Percentiles rank a stretch among this genome's conserved stretches.
These are phyloP conservation scores for Aspergillus spinulosporus DNA, from an alignment of 2,329 filamentous ascomycete species.

Conservation along the genomic window DNA sequence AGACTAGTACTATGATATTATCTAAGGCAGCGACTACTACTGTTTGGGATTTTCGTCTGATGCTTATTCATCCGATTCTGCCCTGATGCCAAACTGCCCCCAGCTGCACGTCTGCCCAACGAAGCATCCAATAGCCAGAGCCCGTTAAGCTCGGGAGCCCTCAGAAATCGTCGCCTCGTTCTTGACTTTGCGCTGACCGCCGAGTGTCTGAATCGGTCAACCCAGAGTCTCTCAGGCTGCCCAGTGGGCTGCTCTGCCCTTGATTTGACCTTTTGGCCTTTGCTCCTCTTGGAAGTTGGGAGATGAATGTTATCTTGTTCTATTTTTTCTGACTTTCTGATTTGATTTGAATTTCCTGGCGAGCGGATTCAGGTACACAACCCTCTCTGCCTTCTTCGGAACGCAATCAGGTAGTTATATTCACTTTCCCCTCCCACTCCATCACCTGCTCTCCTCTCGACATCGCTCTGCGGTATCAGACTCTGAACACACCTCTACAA, in stretches of 20 bases:
- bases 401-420: constrained; percentile 19
- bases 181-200: constrained; percentile 33
- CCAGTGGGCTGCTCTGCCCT: not conserved
- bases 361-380: constrained; percentile 18
- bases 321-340: constrained; percentile 6
- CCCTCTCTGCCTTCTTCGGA: constrained; percentile 7
- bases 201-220: constrained; percentile 21
- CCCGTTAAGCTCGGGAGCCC: constrained; percentile 31
- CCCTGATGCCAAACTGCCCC: constrained; percentile 19
- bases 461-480: constrained; percentile 15
- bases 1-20: not conserved
- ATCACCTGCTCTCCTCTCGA: constrained; percentile 15
- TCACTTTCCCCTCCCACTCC: constrained; percentile 23
- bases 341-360: constrained; percentile 7
- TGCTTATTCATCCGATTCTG: constrained; percentile 20
- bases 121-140: constrained; percentile 38
- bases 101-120: constrained; percentile 38
- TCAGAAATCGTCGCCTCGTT: constrained; percentile 36
- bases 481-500: constrained; percentile 11
- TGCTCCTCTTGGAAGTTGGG: not conserved
- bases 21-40: not conserved
- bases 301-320: constrained; percentile 9
- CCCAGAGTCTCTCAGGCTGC: constrained; percentile 6
- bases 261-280: constrained; percentile 11
- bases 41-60: not conserved